Conservation (phyloP, 345 rosid species). For the Populus deltoides region DNA sequence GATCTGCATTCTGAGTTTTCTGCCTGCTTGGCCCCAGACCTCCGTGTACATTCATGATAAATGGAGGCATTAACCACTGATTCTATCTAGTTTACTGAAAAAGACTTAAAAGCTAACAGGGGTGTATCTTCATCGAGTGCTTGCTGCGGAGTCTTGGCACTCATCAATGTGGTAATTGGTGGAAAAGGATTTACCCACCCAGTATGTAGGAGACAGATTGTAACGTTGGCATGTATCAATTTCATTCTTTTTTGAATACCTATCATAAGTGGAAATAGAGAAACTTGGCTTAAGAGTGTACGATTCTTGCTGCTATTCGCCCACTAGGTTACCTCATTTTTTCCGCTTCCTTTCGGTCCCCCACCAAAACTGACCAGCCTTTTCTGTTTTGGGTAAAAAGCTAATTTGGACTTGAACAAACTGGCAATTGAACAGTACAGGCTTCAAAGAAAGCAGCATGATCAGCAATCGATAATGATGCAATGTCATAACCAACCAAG, state of each 20-base stretch:
- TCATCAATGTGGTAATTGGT: background rate
- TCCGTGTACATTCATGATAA: slow-evolving; percentile 29
- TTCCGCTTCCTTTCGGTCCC: background rate
- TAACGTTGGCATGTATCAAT: background rate
- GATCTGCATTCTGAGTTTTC: background rate
- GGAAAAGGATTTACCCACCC: background rate
- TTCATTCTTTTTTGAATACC: background rate
- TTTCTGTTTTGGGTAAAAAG: too few relatives aligned
- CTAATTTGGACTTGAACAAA: background rate
- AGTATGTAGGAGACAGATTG: background rate
- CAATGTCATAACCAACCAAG: too few relatives aligned
- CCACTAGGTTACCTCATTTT: background rate
- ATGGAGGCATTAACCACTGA: slow-evolving; percentile 33
- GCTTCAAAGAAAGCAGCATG: background rate
- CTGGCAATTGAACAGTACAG: background rate
- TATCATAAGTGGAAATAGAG: background rate
- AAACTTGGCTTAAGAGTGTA: background rate
- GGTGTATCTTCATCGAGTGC: background rate
- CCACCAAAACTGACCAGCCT: too few relatives aligned
- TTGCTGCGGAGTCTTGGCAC: background rate
- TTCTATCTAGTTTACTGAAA: slow-evolving; percentile 25
- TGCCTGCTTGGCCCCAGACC: slow-evolving; percentile 10
- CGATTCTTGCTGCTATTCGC: background rate
- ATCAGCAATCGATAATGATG: background rate
- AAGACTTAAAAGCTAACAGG: slow-evolving; percentile 2